Conservation (phyloP, 2,329 filamentous ascomycete genomes). For the Paecilomyces sp. region DNA sequence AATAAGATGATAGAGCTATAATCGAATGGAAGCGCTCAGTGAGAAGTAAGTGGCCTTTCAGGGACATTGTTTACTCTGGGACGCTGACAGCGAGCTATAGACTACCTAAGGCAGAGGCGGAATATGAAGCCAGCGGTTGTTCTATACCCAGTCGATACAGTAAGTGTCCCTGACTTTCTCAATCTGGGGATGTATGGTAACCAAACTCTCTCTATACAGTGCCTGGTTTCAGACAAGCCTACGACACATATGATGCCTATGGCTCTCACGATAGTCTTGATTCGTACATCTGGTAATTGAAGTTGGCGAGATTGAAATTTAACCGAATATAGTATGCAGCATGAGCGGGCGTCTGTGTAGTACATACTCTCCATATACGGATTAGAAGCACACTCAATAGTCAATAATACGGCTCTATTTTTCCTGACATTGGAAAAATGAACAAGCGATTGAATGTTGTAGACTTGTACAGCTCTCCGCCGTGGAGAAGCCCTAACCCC, state of each 20-base stretch:
- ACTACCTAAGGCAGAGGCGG: constrained; percentile 32
- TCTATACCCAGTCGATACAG: constrained; percentile 17
- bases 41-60: constrained; percentile 35
- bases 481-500: constrained; percentile 11
- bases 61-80: background rate
- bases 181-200: constrained; percentile 2
- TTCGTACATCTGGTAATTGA: background rate
- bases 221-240: constrained; percentile 15
- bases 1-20: constrained; percentile 35
- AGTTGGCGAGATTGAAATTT: background rate
- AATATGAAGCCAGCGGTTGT: constrained; percentile 35
- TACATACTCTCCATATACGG: background rate
- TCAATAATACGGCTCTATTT: background rate
- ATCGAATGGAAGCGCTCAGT: constrained; percentile 48
- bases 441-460: background rate
- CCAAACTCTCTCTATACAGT: constrained; percentile 9
- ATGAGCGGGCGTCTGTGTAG: background rate
- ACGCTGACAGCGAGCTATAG: constrained; percentile 15
- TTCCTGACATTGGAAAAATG: background rate
- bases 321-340: background rate
- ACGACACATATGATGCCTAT: background rate
- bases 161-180: constrained; percentile 11
- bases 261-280: background rate
- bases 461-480: background rate
- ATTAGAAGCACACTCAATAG: background rate